Base-by-base conservation (phyloP, 768 basidiomycete species). In the Glaciozyma antarctica region DNA sequence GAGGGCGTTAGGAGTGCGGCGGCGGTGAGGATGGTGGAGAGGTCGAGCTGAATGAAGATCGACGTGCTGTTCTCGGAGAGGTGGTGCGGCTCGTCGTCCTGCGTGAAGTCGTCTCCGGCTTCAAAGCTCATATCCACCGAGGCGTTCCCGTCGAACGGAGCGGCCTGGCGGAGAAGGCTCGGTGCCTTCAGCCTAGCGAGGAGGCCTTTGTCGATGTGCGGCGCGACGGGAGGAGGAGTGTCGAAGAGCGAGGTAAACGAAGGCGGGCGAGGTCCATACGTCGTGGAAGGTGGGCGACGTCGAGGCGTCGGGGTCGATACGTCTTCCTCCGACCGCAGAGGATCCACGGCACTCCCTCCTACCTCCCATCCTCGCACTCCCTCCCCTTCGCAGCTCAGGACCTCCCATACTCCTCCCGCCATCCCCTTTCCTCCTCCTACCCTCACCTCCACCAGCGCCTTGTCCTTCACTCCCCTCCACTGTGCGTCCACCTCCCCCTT, bases 121-220 rank as follows among this genome's bases (percentile, higher is more conserved):
- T 68, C 66, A 28, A 68, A 68, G 53, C 63, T 64, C 60, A 62
- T 59, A 24, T 68, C 67, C 57, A 62, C 30, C 45, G n/a, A 63
- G 30, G 60, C 57, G 16, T 68, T 63, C 7, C 60, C 44, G 30
- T 68, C 67, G 43, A 68, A 68, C 2, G 67, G 67, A 43, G 67
- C 67, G 17, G 57, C 51, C 45, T 55, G 49, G 5, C 56, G 30
- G 26, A 68, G 24, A 24, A 68, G 30, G 56, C 48, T 63, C n/a
- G 24, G 48, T 22, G 30, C 55, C 30, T 30, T 21, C 26, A 41
- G 32, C 60, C 48, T 15, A 9, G 43, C 55, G n/a, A 26, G 12
- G 12, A 49, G 38, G 34, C 51, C 26, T 16, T 32, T 21, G 30
- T 45, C 43, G 38, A 59, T 26, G 12, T 24, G 52, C 6, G 53